Conservation (phyloP, 257 asterid genomes). For the Solanum stenotomum region DNA sequence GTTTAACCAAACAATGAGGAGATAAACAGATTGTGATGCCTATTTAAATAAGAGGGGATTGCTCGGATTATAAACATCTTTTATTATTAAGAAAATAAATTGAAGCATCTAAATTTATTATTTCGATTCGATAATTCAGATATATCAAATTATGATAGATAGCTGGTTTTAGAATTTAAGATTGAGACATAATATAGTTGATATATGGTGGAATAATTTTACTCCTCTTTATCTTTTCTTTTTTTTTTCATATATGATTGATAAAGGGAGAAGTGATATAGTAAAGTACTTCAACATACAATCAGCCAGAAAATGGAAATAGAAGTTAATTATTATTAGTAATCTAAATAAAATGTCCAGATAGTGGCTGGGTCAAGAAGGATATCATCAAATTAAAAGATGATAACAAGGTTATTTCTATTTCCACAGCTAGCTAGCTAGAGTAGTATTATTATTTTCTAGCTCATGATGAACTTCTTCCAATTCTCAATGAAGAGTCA, state of each 20-base stretch:
- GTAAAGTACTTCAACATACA: not conserved
- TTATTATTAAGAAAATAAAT: not conserved
- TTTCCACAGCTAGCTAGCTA: not conserved
- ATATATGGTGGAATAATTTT: not conserved
- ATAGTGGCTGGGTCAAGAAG: not conserved
- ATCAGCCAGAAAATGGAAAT: not conserved
- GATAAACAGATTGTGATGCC: not conserved
- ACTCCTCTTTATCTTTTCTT: not conserved
- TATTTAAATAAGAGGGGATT: no score
- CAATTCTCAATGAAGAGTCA: slow-evolving; percentile 35
- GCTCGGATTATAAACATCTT: not conserved
- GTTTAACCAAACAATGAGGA: not conserved
- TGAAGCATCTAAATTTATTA: not conserved
- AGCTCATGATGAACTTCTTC: slow-evolving; percentile 23
- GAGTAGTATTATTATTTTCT: not conserved
- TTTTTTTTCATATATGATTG: not conserved
- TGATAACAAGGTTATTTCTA: not conserved
- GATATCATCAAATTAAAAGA: not conserved
- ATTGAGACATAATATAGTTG: not conserved
- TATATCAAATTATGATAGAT: not conserved
- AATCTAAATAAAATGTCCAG: not conserved
- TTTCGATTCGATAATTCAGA: not conserved
- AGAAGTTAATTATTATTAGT: not conserved
- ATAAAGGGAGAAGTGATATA: not conserved
- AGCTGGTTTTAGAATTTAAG: not conserved